These are phyloP conservation scores for Podospora anserina DNA, from an alignment of 495 filamentous ascomycete genomes.

Conservation along the genomic window DNA sequence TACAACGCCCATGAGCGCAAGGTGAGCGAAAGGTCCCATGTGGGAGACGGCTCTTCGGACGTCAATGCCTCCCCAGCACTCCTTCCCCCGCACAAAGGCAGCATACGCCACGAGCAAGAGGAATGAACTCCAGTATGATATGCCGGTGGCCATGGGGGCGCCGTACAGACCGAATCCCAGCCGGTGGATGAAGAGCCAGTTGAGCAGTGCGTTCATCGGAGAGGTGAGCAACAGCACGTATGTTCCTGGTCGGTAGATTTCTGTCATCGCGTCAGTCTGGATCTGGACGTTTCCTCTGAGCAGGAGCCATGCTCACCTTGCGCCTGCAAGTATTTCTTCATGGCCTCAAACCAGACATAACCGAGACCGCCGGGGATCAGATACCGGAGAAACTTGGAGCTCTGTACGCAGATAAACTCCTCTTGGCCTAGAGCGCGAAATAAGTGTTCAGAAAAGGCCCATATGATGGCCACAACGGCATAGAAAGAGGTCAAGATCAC, in stretches of 20 bases:
- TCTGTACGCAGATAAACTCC: slow-evolving; percentile 70
- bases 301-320: slow-evolving; percentile 55
- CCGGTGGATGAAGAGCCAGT: slow-evolving; percentile 75
- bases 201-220: slow-evolving; percentile 71
- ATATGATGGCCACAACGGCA: slow-evolving; percentile 68
- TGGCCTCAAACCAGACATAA: slow-evolving; percentile 86
- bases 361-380: slow-evolving; percentile 83
- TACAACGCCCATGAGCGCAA: slow-evolving; percentile 76
- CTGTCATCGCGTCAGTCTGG: slow-evolving; percentile 35
- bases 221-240: slow-evolving; percentile 84
- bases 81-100: slow-evolving; percentile 65
- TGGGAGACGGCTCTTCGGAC: slow-evolving; percentile 58
- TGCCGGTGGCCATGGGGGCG: slow-evolving; percentile 77
- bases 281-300: neutral
- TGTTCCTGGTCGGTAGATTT: slow-evolving; percentile 82
- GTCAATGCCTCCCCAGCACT: slow-evolving; percentile 83
- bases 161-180: slow-evolving; percentile 70
- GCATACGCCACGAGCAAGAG: slow-evolving; percentile 72
- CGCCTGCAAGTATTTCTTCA: slow-evolving; percentile 91
- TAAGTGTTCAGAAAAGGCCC: slow-evolving; percentile 72
- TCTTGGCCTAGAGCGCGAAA: slow-evolving; percentile 79
- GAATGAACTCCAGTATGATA: slow-evolving; percentile 87
- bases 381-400: slow-evolving; percentile 69
- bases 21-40: slow-evolving; percentile 67
- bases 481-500: slow-evolving; percentile 73